Evolutionary conservation across 257 asterid genomes (phyloP).

Genomic region (Primulina eburnea): DNA sequence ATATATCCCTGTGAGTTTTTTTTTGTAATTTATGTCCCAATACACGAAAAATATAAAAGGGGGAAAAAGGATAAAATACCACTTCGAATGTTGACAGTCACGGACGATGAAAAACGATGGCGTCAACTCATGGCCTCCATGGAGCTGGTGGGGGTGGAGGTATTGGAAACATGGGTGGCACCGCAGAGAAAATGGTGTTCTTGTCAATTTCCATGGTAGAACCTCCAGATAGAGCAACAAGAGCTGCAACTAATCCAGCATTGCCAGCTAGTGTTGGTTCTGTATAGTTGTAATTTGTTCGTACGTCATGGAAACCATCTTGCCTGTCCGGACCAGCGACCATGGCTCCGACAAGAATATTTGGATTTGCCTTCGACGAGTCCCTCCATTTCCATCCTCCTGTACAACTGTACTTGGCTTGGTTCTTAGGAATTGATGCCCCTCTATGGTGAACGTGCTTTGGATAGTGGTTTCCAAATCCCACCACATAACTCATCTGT

Average conservation of each 20-base stretch:
- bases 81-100: neutral
- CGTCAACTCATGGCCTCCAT: conserved; percentile 65
- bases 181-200: conserved; percentile 91
- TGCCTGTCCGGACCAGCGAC: conserved; percentile 96
- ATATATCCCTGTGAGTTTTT: neutral
- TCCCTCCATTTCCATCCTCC: conserved; percentile 98
- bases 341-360: conserved; percentile 80
- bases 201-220: conserved; percentile 51
- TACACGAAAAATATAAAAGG: neutral
- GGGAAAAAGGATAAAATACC: neutral
- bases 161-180: conserved; percentile 91
- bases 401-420: conserved; percentile 66
- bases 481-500: conserved; percentile 93
- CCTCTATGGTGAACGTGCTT: conserved; percentile 92
- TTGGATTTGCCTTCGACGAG: conserved; percentile 66
- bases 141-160: conserved; percentile 99
- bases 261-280: conserved; percentile 95
- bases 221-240: conserved; percentile 84
- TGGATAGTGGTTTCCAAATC: conserved; percentile 75
- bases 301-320: conserved; percentile 80
- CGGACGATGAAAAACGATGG: neutral
- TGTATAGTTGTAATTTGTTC: conserved; percentile 81
- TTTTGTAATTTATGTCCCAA: too few species aligned
- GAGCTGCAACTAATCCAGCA: conserved; percentile 95
- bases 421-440: conserved; percentile 88